These are phyloP conservation scores for Trichophyton simii DNA, from an alignment of 2,329 filamentous ascomycete species.

Conservation along the genomic window DNA sequence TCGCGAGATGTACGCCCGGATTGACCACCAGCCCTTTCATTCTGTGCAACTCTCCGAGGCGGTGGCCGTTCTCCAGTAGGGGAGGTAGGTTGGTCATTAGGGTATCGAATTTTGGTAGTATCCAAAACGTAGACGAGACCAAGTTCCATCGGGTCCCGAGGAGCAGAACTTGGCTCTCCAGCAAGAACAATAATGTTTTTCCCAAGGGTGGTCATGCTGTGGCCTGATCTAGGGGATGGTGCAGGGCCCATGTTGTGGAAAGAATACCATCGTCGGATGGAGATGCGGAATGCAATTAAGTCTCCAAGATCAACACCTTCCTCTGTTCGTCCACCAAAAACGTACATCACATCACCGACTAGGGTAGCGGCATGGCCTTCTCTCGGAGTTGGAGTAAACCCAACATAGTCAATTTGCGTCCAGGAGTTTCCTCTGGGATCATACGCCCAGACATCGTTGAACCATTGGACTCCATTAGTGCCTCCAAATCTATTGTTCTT, in stretches of 20 bases:
- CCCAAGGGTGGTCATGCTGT: slow-evolving; percentile 92
- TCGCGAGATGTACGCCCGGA: slow-evolving; percentile 34
- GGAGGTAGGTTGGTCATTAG: slow-evolving; percentile 50
- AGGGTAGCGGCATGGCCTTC: slow-evolving; percentile 90
- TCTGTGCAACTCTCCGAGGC: slow-evolving; percentile 30
- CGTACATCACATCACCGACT: slow-evolving; percentile 97
- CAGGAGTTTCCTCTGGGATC: slow-evolving; percentile 73
- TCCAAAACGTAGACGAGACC: slow-evolving; percentile 85
- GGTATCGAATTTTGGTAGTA: slow-evolving; percentile 92
- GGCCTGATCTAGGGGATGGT: slow-evolving; percentile 81
- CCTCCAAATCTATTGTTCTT: slow-evolving; percentile 66
- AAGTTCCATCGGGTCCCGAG: slow-evolving; percentile 68
- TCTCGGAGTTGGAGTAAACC: slow-evolving; percentile 84
- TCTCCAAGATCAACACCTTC: slow-evolving; percentile 88
- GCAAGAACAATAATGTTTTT: slow-evolving; percentile 88
- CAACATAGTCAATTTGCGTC: slow-evolving; percentile 87
- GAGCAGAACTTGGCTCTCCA: slow-evolving; percentile 83
- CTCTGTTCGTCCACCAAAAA: slow-evolving; percentile 91
- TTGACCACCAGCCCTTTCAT: slow-evolving; percentile 31
- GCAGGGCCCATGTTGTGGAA: slow-evolving; percentile 99
- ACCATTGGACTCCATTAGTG: slow-evolving; percentile 92
- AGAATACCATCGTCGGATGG: slow-evolving; percentile 89
- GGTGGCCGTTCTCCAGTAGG: slow-evolving; percentile 31
- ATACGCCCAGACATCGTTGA: slow-evolving; percentile 98
- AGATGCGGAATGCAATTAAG: slow-evolving; percentile 71